These are phyloP conservation scores for Penicillium sp. DNA, from an alignment of 2,329 filamentous ascomycete species.

Conservation along the genomic window DNA sequence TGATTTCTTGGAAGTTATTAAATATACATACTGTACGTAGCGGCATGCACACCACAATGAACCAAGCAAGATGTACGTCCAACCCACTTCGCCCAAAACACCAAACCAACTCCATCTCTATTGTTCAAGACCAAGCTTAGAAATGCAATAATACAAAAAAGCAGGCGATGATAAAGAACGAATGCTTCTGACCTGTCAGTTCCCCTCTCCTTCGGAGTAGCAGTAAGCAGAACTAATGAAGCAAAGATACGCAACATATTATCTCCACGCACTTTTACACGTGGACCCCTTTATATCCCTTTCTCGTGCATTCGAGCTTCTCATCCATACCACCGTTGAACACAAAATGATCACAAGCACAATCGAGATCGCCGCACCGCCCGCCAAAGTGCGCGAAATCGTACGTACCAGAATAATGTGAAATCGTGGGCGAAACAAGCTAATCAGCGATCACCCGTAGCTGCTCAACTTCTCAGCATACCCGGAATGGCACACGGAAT, in stretches of 20 bases:
- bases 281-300: neutral
- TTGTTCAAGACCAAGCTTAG: too few relatives aligned
- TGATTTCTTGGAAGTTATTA: too few relatives aligned
- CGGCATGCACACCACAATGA: too few relatives aligned
- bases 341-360: constrained; percentile 25
- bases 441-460: constrained; percentile 7
- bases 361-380: constrained; percentile 27
- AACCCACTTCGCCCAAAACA: too few relatives aligned
- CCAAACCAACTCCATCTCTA: too few relatives aligned
- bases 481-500: constrained; percentile 28
- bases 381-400: constrained; percentile 29
- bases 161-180: too few relatives aligned
- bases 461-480: constrained; percentile 28
- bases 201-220: too few relatives aligned
- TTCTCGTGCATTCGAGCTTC: neutral
- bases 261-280: neutral
- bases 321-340: neutral
- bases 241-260: neutral
- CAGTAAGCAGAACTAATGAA: neutral
- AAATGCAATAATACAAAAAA: too few relatives aligned
- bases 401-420: constrained; percentile 13
- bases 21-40: too few relatives aligned
- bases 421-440: neutral
- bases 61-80: too few relatives aligned
- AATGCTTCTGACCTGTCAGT: too few relatives aligned